phyloP scores from a whole-genome alignment of 2,329 filamentous ascomycete genomes.

The Aureobasidium vineae region DNA sequence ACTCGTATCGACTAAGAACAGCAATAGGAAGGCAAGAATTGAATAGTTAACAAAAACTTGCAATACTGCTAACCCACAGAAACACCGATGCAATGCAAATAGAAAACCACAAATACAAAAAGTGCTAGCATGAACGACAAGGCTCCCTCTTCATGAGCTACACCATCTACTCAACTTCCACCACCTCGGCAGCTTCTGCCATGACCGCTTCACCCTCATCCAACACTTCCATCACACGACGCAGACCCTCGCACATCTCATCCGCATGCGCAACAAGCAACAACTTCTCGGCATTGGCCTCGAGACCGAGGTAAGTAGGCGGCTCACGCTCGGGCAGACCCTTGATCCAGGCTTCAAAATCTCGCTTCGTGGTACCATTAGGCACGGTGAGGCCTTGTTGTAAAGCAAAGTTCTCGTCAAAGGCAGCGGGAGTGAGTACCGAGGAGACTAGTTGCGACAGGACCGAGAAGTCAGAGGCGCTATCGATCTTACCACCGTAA shows the following conservation, averaged over 20 bases:
- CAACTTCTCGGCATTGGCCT: slow-evolving; percentile 94
- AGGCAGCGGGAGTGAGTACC: slow-evolving; percentile 82
- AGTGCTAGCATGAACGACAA: not conserved
- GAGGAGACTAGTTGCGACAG: slow-evolving; percentile 70
- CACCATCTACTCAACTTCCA: slow-evolving; percentile 2
- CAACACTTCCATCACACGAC: slow-evolving; percentile 79
- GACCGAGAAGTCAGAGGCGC: slow-evolving; percentile 76
- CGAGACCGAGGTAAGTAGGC: slow-evolving; percentile 88
- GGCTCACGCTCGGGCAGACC: slow-evolving; percentile 91
- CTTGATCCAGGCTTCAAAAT: slow-evolving; percentile 91
- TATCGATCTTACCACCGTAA: slow-evolving; percentile 96
- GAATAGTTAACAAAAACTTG: not conserved
- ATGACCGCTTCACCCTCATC: slow-evolving; percentile 94
- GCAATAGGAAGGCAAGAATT: not conserved
- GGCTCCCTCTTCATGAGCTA: not conserved
- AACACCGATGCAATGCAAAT: slow-evolving; percentile 3
- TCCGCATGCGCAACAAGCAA: slow-evolving; percentile 83
- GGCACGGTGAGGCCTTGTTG: slow-evolving; percentile 63
- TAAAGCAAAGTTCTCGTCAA: slow-evolving; percentile 87
- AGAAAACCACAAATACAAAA: not conserved
- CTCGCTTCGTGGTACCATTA: slow-evolving; percentile 73
- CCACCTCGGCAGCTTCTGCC: slow-evolving; percentile 33
- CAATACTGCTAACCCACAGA: slow-evolving; percentile 1
- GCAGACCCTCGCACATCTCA: slow-evolving; percentile 79
- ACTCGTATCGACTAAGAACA: too few relatives aligned